Conservation (phyloP, 73 alveolate species). For the Breviolum minutum region DNA sequence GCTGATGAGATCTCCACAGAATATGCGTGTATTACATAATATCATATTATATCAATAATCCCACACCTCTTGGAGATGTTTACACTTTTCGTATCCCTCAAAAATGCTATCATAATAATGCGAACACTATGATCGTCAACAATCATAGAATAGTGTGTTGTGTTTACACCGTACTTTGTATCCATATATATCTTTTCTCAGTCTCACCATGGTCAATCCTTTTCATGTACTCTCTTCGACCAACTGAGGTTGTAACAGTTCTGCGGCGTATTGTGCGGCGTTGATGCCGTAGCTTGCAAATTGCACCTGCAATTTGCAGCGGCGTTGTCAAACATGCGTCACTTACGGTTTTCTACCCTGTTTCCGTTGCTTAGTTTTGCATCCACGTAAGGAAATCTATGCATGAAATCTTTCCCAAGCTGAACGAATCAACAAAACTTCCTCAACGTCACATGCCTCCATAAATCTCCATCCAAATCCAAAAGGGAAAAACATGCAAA, state of each 20-base stretch:
- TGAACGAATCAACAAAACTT: too few species aligned
- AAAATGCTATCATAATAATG: neutral
- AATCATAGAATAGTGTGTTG: too few species aligned
- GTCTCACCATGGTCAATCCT: neutral
- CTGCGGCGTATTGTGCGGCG: constrained; percentile 67
- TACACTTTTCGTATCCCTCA: neutral
- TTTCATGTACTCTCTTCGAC: neutral
- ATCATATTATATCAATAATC: too few species aligned
- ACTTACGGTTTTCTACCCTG: neutral
- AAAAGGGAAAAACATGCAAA: too few species aligned
- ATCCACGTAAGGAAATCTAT: neutral
- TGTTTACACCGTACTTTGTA: too few species aligned
- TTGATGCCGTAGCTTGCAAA: constrained; percentile 87
- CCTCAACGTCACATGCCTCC: too few species aligned
- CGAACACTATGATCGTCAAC: neutral
- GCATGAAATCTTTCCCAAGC: neutral
- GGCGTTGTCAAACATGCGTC: too few species aligned
- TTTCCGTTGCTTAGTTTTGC: neutral
- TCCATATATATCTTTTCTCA: too few species aligned
- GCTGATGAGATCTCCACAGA: neutral
- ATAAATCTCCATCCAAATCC: too few species aligned
- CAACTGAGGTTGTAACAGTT: neutral
- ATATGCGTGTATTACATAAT: neutral
- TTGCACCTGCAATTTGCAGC: constrained; percentile 7
- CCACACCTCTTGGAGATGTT: too few species aligned